Conservation (phyloP, 2,329 filamentous ascomycete genomes). For the Fusarium praegraminearum region DNA sequence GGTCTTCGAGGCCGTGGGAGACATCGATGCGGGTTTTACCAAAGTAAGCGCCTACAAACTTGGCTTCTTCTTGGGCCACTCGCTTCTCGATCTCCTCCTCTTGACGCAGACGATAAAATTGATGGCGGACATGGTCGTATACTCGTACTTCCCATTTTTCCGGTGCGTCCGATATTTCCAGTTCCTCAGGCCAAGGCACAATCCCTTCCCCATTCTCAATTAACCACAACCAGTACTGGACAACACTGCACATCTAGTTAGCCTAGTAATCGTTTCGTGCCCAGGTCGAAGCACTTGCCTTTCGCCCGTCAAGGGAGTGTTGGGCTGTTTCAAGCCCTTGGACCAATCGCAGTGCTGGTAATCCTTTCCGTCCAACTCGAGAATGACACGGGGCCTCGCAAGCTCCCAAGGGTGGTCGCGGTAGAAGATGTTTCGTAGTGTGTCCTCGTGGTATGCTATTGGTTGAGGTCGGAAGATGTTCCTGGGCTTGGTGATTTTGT, state of each 20-base stretch:
- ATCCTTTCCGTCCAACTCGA: constrained; percentile 90
- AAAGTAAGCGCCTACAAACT: constrained; percentile 88
- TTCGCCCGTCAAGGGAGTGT: constrained; percentile 80
- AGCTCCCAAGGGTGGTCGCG: constrained; percentile 97
- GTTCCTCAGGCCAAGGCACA: constrained; percentile 46
- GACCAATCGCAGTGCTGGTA: constrained; percentile 83
- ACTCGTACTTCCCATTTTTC: constrained; percentile 61
- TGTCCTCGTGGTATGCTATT: constrained; percentile 86
- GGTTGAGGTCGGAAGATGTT: constrained; percentile 83
- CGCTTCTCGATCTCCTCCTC: constrained; percentile 84
- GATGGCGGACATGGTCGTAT: constrained; percentile 87
- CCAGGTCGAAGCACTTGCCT: constrained; percentile 28
- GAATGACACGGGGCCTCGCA: constrained; percentile 84
- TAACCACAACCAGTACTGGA: constrained; percentile 91
- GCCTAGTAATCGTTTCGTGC: neutral
- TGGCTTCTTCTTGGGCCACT: constrained; percentile 88
- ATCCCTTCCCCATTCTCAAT: constrained; percentile 72
- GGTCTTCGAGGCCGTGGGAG: constrained; percentile 84
- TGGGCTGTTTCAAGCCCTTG: constrained; percentile 76
- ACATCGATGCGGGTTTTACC: constrained; percentile 80
- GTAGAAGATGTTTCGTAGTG: constrained; percentile 84
- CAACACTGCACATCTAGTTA: constrained; percentile 71
- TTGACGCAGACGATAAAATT: constrained; percentile 90
- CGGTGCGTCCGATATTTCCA: too few species aligned
- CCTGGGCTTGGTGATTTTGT: constrained; percentile 68